Conservation (phyloP, 352 stramenopile species). For the Phytopythium ostracodes region DNA sequence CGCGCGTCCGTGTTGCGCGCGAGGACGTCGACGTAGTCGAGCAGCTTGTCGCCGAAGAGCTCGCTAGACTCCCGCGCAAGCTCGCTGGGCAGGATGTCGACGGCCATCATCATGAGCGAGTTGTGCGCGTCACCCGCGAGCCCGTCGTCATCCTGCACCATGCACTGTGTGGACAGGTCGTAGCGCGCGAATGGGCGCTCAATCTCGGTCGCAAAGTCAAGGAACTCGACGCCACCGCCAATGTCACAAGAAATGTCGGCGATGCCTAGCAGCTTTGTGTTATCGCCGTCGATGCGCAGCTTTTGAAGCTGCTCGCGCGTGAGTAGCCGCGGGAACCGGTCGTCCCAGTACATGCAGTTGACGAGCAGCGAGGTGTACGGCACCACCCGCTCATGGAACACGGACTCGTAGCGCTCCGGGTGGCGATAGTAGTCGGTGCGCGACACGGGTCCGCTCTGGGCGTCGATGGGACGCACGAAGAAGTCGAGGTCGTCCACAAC, state of each 20-base stretch:
- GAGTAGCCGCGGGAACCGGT: slow-evolving; percentile 90
- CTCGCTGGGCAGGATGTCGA: slow-evolving; percentile 96
- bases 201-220: slow-evolving; percentile 91
- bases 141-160: slow-evolving; percentile 60
- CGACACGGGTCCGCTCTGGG: slow-evolving; percentile 10
- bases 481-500: slow-evolving; percentile 65
- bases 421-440: slow-evolving; percentile 90
- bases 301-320: slow-evolving; percentile 88
- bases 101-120: slow-evolving; percentile 92
- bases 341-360: slow-evolving; percentile 97
- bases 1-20: slow-evolving; percentile 45
- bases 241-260: slow-evolving; percentile 96
- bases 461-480: slow-evolving; percentile 59
- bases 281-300: slow-evolving; percentile 47
- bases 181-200: slow-evolving; percentile 94
- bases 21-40: slow-evolving; percentile 78
- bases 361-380: slow-evolving; percentile 92
- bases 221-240: slow-evolving; percentile 91
- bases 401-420: slow-evolving; percentile 86
- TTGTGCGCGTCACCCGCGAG: slow-evolving; percentile 33
- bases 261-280: slow-evolving; percentile 87
- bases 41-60: slow-evolving; percentile 93
- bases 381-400: slow-evolving; percentile 89
- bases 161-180: slow-evolving; percentile 68
- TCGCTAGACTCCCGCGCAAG: slow-evolving; percentile 91